Conservation (phyloP, 129 eudicot genomes). For the Flaveria brownii region DNA sequence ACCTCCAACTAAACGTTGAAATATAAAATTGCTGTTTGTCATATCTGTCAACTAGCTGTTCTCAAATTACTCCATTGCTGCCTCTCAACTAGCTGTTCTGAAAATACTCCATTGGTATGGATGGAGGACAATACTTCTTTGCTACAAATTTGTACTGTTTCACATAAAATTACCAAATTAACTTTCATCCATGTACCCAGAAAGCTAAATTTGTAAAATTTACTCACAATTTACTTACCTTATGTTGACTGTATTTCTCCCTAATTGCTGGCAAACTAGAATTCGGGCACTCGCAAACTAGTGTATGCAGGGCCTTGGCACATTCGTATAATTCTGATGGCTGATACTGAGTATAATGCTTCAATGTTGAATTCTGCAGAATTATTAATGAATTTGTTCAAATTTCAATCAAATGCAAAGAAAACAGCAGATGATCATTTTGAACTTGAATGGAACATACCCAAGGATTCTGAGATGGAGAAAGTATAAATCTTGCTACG, state of each 20-base stretch:
- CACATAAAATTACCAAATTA: constrained; percentile 17
- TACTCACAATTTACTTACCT: constrained; percentile 41
- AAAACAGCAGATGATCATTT: not conserved
- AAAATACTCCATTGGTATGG: constrained; percentile 78
- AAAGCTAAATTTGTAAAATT: not conserved
- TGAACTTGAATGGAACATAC: constrained; percentile 36
- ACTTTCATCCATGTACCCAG: not conserved
- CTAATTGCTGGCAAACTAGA: constrained; percentile 89
- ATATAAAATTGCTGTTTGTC: not conserved
- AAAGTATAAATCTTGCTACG: constrained; percentile 66
- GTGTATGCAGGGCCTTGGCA: constrained; percentile 68
- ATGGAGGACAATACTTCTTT: constrained; percentile 75
- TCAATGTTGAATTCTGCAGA: constrained; percentile 72
- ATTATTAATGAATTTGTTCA: not conserved
- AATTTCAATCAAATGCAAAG: not conserved
- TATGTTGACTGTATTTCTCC: constrained; percentile 95
- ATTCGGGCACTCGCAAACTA: constrained; percentile 49
- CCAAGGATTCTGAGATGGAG: constrained; percentile 77
- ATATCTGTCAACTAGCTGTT: not conserved
- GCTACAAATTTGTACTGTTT: constrained; percentile 92
- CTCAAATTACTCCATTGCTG: not conserved
- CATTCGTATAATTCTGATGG: constrained; percentile 73
- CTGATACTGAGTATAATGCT: constrained; percentile 79
- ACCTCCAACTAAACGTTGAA: constrained; percentile 33
- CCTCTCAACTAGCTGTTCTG: constrained; percentile 22